phyloP scores from a whole-genome alignment of 345 rosid genomes.

The Salix arbutifolia region DNA sequence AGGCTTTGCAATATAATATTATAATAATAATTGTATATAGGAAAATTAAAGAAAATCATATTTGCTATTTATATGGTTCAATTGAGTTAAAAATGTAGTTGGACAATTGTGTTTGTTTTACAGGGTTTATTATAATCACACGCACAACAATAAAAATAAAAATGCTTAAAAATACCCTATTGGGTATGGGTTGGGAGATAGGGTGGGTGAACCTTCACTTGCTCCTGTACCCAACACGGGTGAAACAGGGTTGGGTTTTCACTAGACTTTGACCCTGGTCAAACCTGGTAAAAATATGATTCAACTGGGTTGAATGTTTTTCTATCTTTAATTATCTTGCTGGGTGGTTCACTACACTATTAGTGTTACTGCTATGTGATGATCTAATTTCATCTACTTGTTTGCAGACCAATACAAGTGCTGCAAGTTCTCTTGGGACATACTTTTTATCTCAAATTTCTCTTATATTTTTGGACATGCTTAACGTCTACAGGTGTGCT shows the following conservation, averaged over 20 bases:
- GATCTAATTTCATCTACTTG: constrained; percentile 7
- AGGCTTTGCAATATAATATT: no score
- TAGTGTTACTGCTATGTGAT: neutral
- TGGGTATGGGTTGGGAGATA: no score
- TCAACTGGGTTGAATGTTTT: neutral
- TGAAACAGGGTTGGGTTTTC: neutral
- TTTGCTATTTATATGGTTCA: no score
- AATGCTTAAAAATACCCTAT: no score
- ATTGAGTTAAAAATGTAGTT: no score
- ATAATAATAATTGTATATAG: no score
- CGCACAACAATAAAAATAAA: no score
- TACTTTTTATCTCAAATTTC: constrained; percentile 84
- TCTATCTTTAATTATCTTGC: neutral
- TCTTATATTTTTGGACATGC: constrained; percentile 93
- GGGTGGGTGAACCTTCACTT: no score
- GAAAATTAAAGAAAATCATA: no score
- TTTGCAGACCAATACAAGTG: constrained; percentile 98
- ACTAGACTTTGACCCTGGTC: neutral
- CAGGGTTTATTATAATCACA: no score
- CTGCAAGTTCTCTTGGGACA: constrained; percentile 87
- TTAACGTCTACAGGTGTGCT: constrained; percentile 87
- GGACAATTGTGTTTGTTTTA: no score
- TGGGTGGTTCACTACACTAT: neutral
- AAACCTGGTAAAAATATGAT: neutral
- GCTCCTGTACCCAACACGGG: no score